These are phyloP conservation scores for Apiospora koreana DNA, from an alignment of 2,329 filamentous ascomycete species.

Conservation along the genomic window DNA sequence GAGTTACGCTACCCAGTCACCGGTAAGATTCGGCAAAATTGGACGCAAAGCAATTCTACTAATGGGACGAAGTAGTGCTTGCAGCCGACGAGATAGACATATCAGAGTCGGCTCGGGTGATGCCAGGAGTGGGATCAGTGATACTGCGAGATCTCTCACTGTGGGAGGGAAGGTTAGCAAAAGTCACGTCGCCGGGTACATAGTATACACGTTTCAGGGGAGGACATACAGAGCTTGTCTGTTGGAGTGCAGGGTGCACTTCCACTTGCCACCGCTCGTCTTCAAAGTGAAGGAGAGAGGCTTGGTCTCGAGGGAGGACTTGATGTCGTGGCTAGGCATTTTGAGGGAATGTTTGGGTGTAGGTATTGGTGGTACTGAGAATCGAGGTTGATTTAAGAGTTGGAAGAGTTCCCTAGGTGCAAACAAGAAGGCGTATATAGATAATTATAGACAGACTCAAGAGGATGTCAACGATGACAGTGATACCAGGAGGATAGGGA, in stretches of 20 bases:
- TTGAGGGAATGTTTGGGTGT: slow-evolving; percentile 17
- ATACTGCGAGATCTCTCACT: slow-evolving; percentile 14
- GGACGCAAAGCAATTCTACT: background rate
- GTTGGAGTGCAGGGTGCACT: slow-evolving; percentile 32
- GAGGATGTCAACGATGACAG: background rate
- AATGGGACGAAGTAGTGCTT: slow-evolving; percentile 13
- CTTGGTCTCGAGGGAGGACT: slow-evolving; percentile 28
- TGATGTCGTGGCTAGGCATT: slow-evolving; percentile 31
- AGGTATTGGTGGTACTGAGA: background rate
- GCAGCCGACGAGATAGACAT: slow-evolving; percentile 25
- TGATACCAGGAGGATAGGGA: background rate
- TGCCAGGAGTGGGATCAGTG: slow-evolving; percentile 17
- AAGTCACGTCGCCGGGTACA: background rate
- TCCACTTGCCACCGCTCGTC: slow-evolving; percentile 31
- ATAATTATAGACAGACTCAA: background rate
- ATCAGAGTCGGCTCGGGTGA: slow-evolving; percentile 28
- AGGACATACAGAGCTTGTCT: slow-evolving; percentile 32
- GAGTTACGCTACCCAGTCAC: background rate
- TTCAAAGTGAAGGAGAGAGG: slow-evolving; percentile 33
- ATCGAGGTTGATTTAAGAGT: background rate
- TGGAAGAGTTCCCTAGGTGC: background rate
- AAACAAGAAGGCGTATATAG: background rate
- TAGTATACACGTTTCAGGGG: background rate
- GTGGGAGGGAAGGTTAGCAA: background rate
- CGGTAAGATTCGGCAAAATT: background rate